Evolutionary conservation across 306 rosid species (phyloP).

Genomic region (Trifolium fragiferum): DNA sequence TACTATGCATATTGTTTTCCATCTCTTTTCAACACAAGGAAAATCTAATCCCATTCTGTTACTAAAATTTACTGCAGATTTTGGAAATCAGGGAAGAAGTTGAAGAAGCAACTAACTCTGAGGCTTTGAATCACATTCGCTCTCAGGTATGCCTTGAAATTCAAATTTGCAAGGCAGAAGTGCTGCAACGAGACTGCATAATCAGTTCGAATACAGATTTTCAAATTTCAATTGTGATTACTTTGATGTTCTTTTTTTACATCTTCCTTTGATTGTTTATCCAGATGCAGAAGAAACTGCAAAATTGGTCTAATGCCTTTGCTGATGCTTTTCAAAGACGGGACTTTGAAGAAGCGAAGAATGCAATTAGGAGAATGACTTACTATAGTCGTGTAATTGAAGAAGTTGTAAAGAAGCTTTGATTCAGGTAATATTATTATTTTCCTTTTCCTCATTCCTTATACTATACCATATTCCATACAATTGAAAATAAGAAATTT

Average conservation of each 20-base stretch:
- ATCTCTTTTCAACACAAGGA: slow-evolving; percentile 1
- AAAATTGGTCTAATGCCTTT: slow-evolving; percentile 67
- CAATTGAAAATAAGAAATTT: slow-evolving; percentile 24
- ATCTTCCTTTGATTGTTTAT: slow-evolving; percentile 37
- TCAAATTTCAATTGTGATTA: slow-evolving; percentile 35
- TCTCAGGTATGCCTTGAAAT: slow-evolving; percentile 57
- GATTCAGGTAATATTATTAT: slow-evolving; percentile 47
- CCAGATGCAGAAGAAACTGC: slow-evolving; percentile 85
- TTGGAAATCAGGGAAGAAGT: slow-evolving; percentile 95
- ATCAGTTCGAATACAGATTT: slow-evolving; percentile 24
- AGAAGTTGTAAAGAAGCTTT: slow-evolving; percentile 74
- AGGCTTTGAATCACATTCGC: slow-evolving; percentile 64
- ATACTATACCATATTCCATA: slow-evolving; percentile 19
- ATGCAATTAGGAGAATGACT: slow-evolving; percentile 72
- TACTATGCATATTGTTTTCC: slow-evolving; percentile 3
- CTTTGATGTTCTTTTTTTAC: slow-evolving; percentile 14
- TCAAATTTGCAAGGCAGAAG: slow-evolving; percentile 34
- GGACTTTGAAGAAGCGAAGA: slow-evolving; percentile 68
- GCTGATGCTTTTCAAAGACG: slow-evolving; percentile 58
- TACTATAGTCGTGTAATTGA: slow-evolving; percentile 84
- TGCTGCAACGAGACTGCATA: slow-evolving; percentile 17
- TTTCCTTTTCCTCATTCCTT: slow-evolving; percentile 22
- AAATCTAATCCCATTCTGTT: slow-evolving; percentile 21
- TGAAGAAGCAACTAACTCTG: slow-evolving; percentile 78
- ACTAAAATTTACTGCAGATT: slow-evolving; percentile 59